Conservation (phyloP, 805 yeast species). For the Yamadazyma scolyti region DNA sequence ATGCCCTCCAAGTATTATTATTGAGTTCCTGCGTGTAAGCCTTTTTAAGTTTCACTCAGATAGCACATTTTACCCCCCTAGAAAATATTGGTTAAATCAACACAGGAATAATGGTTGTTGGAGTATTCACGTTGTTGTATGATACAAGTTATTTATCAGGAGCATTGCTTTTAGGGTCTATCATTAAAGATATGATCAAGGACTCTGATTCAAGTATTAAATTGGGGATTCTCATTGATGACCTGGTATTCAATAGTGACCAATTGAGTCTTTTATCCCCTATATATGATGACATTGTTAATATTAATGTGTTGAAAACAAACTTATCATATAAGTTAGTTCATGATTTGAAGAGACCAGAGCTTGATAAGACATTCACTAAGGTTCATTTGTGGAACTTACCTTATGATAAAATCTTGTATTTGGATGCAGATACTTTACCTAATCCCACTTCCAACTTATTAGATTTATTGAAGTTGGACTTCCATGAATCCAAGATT, state of each 20-base stretch:
- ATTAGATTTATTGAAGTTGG: constrained; percentile 26
- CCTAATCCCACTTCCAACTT: constrained; percentile 27
- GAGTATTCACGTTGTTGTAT: constrained; percentile 48
- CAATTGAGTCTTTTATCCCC: constrained; percentile 24
- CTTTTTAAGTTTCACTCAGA: no score
- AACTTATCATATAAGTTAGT: constrained; percentile 20
- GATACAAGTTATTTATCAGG: constrained; percentile 55
- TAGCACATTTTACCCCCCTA: no score
- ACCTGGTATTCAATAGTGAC: constrained; percentile 17
- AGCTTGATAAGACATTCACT: constrained; percentile 49
- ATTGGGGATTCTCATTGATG: constrained; percentile 33
- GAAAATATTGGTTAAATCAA: no score
- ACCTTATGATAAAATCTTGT: constrained; percentile 45
- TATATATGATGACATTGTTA: constrained; percentile 28
- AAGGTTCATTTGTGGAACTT: constrained; percentile 57
- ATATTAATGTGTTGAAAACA: constrained; percentile 18
- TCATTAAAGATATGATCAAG: constrained; percentile 15
- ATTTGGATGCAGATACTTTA: constrained; percentile 64
- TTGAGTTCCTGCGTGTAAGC: no score
- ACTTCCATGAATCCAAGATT: constrained; percentile 21
- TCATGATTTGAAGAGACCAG: constrained; percentile 46
- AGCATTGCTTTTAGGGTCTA: constrained; percentile 48
- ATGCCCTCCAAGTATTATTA: no score
- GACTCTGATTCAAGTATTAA: constrained; percentile 7
- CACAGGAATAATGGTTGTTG: constrained; percentile 30